Evolutionary conservation across 2,329 filamentous ascomycete species (phyloP).

Genomic region (Botrytis fabae): DNA sequence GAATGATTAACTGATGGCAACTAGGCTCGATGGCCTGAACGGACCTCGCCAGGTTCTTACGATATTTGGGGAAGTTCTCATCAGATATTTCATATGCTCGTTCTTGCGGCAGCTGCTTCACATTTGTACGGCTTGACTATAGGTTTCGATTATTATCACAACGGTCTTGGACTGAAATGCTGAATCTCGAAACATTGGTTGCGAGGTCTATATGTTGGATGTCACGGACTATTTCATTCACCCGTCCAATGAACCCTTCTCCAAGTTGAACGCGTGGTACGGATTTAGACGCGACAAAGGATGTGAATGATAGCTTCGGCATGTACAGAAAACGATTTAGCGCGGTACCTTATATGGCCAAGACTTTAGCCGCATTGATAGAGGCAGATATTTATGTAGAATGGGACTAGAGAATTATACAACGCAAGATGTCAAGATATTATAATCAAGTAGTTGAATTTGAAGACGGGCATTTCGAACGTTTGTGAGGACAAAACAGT

Average conservation of each 20-base stretch:
- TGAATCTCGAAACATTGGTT: constrained; percentile 9
- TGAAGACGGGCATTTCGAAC: neutral
- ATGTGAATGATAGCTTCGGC: neutral
- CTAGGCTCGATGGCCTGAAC: constrained; percentile 78
- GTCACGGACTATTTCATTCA: neutral
- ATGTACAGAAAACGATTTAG: neutral
- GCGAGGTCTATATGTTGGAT: neutral
- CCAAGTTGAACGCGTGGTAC: too few relatives aligned
- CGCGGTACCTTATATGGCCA: neutral
- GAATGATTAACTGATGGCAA: constrained; percentile 23
- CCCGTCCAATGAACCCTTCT: too few relatives aligned
- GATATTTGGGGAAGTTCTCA: constrained; percentile 94
- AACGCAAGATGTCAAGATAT: neutral
- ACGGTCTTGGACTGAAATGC: constrained; percentile 39
- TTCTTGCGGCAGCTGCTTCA: constrained; percentile 76
- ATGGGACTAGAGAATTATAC: neutral
- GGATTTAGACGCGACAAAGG: neutral
- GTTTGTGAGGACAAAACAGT: neutral
- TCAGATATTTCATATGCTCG: constrained; percentile 92
- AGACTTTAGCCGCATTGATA: neutral
- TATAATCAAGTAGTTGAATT: neutral
- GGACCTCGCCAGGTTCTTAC: constrained; percentile 72
- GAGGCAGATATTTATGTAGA: neutral
- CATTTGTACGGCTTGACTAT: constrained; percentile 80
- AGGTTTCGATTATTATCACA: constrained; percentile 85